phyloP scores from a whole-genome alignment of 345 rosid species.

The Eucalyptus erythrocorys region DNA sequence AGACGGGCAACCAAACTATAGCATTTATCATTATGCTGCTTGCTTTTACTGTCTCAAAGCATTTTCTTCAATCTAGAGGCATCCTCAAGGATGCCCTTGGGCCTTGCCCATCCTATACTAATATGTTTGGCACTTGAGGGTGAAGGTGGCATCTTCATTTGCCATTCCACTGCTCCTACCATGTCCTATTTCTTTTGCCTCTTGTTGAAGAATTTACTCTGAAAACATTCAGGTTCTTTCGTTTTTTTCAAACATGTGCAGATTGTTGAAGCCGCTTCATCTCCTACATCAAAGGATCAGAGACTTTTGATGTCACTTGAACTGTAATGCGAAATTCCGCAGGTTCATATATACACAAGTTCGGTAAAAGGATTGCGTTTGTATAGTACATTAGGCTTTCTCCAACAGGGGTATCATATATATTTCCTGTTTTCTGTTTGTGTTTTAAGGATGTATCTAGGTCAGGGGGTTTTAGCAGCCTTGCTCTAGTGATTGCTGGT shows the following conservation, averaged over 20 bases:
- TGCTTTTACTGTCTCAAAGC: neutral
- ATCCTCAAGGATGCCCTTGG: neutral
- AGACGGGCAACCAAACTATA: neutral
- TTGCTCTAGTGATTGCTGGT: neutral
- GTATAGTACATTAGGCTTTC: neutral
- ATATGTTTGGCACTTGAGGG: neutral
- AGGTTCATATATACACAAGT: neutral
- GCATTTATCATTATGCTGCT: neutral
- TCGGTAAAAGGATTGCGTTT: neutral
- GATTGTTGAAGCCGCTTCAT: constrained; percentile 1
- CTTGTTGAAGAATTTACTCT: neutral
- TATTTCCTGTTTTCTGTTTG: neutral
- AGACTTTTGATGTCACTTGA: constrained; percentile 9
- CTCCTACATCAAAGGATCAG: neutral
- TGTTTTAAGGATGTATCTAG: neutral
- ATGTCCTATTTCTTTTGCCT: neutral
- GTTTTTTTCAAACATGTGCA: neutral
- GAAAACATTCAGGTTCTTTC: neutral
- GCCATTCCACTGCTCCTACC: neutral
- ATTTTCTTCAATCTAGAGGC: neutral
- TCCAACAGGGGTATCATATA: neutral
- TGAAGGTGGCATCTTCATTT: neutral
- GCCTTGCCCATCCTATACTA: neutral
- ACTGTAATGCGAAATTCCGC: neutral
- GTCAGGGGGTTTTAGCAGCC: neutral